Evolutionary conservation across 371 early-diverging fungal species (phyloP), one percentile per base, ranked within the genome.

Genomic region (Haplosporangium sp.): DNA sequence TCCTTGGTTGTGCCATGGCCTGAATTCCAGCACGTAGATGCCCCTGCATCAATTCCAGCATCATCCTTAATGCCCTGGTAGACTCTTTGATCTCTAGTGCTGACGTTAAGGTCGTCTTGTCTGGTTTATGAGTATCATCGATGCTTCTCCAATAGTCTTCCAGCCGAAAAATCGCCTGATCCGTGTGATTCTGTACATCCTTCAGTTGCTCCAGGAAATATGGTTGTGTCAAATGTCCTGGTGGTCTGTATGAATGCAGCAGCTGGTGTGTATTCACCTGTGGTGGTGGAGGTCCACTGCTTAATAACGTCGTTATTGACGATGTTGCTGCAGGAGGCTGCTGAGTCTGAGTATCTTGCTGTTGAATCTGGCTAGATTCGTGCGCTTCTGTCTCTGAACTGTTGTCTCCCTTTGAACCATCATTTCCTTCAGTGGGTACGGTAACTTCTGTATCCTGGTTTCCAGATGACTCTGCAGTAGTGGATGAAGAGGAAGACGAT

Each of bases 171-270:
- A 79, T 62, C 2, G 80, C 73, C 16, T 79, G 62, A 0, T 57
- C 53, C 0, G 63, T 67, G 37, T 79, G 80, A 37, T 73, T 79
- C 46, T 73, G 80, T 3, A 73, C 73, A 65, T 79, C 80, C 59
- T 65, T 64, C 18, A 79, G 52, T 43, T 79, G 80, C 47, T 79
- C 80, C 69, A 79, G 23, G 6, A 73, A 55, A 57, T 79, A 79
- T 13, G 80, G 73, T 45, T 69, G 80, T 4, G 80, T 79, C 50
- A 72, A 38, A 56, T 72, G 73, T 1, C 80, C 80, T 5, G 80
- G 80, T 0, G 80, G 59, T 51, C 68, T 36, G 53, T 75, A 64
- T 1, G 76, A 61, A 47, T 64, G 45, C 41, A 65, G 9, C 20
- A 72, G 46, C 11, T 72, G 80, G 45, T 62, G 68, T 38, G 72